These are phyloP conservation scores for Pseudocercospora cruenta DNA, from an alignment of 2,329 filamentous ascomycete genomes.

Conservation along the genomic window DNA sequence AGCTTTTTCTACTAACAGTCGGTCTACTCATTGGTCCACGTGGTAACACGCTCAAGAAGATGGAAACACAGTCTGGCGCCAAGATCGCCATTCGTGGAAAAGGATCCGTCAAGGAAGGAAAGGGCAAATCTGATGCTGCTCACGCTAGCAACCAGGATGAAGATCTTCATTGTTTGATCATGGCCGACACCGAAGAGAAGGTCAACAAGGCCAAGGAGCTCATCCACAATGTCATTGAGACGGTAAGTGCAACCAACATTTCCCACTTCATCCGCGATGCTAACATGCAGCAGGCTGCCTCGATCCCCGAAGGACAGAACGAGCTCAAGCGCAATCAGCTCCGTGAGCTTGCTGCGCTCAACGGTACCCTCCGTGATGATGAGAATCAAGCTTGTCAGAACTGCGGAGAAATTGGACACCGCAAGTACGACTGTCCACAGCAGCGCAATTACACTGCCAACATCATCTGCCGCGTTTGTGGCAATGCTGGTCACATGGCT, in stretches of 20 bases:
- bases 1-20: conserved; percentile 88
- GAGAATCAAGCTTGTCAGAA: conserved; percentile 99
- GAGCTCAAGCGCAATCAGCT: conserved; percentile 99
- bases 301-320: conserved; percentile 97
- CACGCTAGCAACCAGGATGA: conserved; percentile 99
- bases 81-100: conserved; percentile 99
- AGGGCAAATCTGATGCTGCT: conserved; percentile 96
- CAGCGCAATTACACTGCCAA: conserved; percentile 98
- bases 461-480: conserved; percentile 98
- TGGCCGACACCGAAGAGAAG: conserved; percentile 99
- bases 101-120: conserved; percentile 99
- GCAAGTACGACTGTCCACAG: conserved; percentile 98
- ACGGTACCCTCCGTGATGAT: conserved; percentile 97
- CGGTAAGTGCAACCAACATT: conserved; percentile 62
- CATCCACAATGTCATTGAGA: conserved; percentile 98
- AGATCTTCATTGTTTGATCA: conserved; percentile 97
- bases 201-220: conserved; percentile 98
- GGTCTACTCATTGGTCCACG: conserved; percentile 99
- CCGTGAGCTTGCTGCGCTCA: conserved; percentile 93
- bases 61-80: conserved; percentile 95
- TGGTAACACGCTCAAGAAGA: conserved; percentile 99
- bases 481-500: conserved; percentile 97
- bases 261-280: conserved; percentile 35
- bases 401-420: conserved; percentile 96
- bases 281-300: conserved; percentile 72